Conservation (phyloP, 225 moss, liverwort and hornwort species). For the Neckera pumila region DNA sequence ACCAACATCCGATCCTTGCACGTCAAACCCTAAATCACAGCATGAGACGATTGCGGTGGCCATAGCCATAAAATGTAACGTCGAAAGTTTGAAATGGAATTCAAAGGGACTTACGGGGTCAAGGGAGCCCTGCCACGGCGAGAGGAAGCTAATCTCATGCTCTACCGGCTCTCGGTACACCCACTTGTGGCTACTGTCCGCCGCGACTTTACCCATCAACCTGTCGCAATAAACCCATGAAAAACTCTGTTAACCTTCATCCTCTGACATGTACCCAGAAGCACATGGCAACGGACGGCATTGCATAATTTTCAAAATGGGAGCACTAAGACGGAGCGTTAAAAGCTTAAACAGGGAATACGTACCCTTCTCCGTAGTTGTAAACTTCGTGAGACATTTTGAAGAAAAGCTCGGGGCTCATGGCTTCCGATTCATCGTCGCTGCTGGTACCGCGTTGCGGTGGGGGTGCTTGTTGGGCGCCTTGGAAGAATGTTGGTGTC, state of each 20-base stretch:
- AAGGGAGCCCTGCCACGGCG: conserved; percentile 85
- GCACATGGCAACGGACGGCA: not conserved
- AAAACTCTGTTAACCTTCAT: not conserved
- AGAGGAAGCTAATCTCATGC: conserved; percentile 83
- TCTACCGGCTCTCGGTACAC: conserved; percentile 87
- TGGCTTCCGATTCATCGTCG: conserved; percentile 46
- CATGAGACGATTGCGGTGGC: not conserved
- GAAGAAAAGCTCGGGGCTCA: conserved; percentile 94
- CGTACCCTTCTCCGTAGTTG: conserved; percentile 96
- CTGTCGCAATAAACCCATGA: conserved; percentile 8
- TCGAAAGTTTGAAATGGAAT: not conserved
- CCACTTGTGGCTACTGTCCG: conserved; percentile 94
- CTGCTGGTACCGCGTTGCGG: conserved; percentile 9
- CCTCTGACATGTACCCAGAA: not conserved
- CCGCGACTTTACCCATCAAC: conserved; percentile 94
- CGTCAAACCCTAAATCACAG: not conserved
- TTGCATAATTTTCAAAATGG: not conserved
- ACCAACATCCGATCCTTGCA: not conserved
- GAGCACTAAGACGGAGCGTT: not conserved
- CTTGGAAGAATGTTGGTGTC: conserved; percentile 24
- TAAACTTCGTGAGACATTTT: conserved; percentile 97
- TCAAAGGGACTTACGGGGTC: conserved; percentile 54
- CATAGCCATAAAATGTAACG: not conserved
- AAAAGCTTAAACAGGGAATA: not conserved
- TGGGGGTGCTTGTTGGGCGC: not conserved